Conservation (phyloP, 2,329 filamentous ascomycete genomes). For the Paecilomyces dactylethromorphus region DNA sequence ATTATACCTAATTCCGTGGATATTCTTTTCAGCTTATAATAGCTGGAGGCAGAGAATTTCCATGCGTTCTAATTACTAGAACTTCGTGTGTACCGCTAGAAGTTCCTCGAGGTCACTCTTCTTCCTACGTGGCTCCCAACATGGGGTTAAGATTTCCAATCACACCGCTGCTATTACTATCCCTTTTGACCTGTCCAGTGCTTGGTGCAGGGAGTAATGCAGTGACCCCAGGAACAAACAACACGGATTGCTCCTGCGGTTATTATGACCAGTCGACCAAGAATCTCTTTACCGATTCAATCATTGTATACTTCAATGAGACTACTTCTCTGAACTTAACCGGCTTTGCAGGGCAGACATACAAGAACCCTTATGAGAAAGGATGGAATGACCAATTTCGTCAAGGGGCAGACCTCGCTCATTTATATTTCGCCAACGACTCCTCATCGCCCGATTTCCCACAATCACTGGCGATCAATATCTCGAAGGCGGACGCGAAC, state of each 20-base stretch:
- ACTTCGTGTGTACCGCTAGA: background rate
- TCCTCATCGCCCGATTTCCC: background rate
- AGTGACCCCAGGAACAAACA: conserved; percentile 1
- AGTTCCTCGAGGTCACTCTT: background rate
- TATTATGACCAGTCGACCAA: conserved; percentile 34
- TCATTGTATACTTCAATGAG: conserved; percentile 48
- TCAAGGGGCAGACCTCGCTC: conserved; percentile 35
- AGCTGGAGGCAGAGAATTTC: background rate
- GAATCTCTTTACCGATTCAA: conserved; percentile 40
- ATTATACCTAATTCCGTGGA: background rate
- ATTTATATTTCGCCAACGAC: conserved; percentile 30
- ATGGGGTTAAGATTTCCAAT: background rate
- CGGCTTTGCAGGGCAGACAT: conserved; percentile 35
- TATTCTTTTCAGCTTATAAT: background rate
- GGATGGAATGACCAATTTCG: conserved; percentile 42
- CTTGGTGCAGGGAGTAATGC: background rate
- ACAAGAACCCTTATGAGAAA: conserved; percentile 39
- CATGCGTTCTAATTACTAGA: background rate
- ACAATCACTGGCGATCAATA: conserved; percentile 25
- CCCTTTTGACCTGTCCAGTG: background rate
- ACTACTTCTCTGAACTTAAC: conserved; percentile 25
- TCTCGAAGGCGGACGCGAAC: conserved; percentile 15
- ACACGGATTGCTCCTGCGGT: conserved; percentile 37
- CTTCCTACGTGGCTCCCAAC: background rate
- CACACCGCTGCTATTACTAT: background rate